Evolutionary conservation across 192 early-diverging fungal genomes (phyloP), one percentile per base, ranked within the genome.

Genomic region (Coemansia sp.): DNA sequence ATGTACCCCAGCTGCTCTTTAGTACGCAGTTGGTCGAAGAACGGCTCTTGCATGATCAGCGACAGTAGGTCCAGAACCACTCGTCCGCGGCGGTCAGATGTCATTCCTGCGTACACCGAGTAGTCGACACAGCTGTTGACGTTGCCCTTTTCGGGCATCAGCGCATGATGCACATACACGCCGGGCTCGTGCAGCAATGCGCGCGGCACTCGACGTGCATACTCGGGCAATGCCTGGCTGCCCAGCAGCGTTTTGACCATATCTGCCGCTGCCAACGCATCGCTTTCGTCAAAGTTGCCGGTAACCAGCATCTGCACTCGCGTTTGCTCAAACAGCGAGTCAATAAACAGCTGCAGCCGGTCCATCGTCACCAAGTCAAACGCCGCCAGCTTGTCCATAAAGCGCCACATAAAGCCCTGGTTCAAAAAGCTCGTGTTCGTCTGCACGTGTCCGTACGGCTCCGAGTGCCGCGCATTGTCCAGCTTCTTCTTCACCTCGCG

Each of bases 21-120:
- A 15, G 97, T 98, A 22, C 97, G 85, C 54, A 98, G 78, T 63
- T 95, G 89, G 78, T 97, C 89, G 76, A 97, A 98, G 66, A 85
- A 90, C 29, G 94, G 93, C 70, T 98, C 95, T 50, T 89, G 82
- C 17, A 87, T 75, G 43, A 98, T 92, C 60, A 96, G 92, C 12
- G 87, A 84, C 57, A 94, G 62, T 49, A 98, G 83, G 37, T 84
- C 80, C 17, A 93, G 73, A 14, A 86, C 71, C 35, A 85, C 87
- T 29, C 94, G 90, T 27, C 87, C 72, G 19, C 79, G 65, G 32
- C 66, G 83, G 65, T 94, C 79, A 5, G 83, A 81, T 24, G 85
- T 83, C 65, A 86, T 83, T 2, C 95, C 94, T 29, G 94, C 78
- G 64, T 94, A 91, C 17, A 94, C 65, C 61, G 89, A 91, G 75